Conservation (phyloP, 140 eudicot genomes). For the Erigeron philadelphicus region DNA sequence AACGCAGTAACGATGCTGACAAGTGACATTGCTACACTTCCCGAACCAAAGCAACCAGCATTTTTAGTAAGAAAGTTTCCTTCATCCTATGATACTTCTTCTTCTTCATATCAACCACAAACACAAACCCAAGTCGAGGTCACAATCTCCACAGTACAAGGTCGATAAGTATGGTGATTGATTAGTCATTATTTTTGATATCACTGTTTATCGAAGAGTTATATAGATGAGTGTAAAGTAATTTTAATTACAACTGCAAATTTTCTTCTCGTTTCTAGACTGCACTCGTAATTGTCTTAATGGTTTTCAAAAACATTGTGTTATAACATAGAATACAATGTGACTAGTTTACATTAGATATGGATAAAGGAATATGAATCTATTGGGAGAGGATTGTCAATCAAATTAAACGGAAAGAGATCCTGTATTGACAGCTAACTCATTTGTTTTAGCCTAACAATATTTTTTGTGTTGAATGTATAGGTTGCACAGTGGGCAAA, state of each 20-base stretch:
- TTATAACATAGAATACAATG: not conserved
- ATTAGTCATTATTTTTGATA: not conserved
- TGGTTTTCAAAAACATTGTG: not conserved
- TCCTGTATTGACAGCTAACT: no score
- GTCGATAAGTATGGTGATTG: slow-evolving; percentile 35
- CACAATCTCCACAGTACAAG: slow-evolving; percentile 35
- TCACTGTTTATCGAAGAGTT: not conserved
- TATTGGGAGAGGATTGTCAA: no score
- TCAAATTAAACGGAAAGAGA: no score
- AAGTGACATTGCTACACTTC: slow-evolving; percentile 41
- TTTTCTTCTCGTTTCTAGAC: not conserved
- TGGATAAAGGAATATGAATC: not conserved
- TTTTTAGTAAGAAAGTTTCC: slow-evolving; percentile 34
- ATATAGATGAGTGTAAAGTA: slow-evolving; percentile 12
- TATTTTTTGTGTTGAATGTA: slow-evolving; percentile 2
- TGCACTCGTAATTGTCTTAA: not conserved
- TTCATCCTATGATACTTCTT: slow-evolving; percentile 24
- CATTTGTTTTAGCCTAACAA: not conserved
- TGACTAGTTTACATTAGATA: not conserved
- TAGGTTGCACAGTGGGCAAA: slow-evolving; percentile 28
- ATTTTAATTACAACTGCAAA: not conserved
- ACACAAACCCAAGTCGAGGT: slow-evolving; percentile 28
- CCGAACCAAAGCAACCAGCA: slow-evolving; percentile 52
- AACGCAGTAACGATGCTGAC: slow-evolving; percentile 44
- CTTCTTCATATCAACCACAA: slow-evolving; percentile 37